These are phyloP conservation scores for Hymenoscyphus fraxineus DNA, from an alignment of 2,329 filamentous ascomycete genomes.

Conservation along the genomic window DNA sequence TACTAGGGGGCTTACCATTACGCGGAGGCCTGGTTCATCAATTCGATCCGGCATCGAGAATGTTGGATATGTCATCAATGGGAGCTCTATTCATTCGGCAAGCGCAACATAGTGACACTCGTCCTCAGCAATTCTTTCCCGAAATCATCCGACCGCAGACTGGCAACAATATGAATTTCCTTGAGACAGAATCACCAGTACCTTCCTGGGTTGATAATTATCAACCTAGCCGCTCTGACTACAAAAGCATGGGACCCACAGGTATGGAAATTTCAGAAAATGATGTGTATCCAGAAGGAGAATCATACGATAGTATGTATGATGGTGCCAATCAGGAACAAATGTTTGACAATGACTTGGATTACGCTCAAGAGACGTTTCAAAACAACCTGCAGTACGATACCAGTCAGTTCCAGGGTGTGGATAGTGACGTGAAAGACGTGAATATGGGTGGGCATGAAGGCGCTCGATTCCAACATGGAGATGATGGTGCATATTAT, in stretches of 20 bases:
- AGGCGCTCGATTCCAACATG: background rate
- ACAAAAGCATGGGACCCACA: background rate
- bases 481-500: background rate
- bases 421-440: background rate
- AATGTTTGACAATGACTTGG: background rate
- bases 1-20: slow-evolving; percentile 13
- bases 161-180: background rate
- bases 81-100: slow-evolving; percentile 15
- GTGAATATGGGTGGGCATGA: background rate
- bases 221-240: background rate
- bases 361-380: background rate
- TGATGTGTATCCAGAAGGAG: background rate
- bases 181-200: background rate
- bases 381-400: background rate
- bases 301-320: background rate
- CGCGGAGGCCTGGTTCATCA: slow-evolving; percentile 11
- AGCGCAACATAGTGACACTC: slow-evolving; percentile 4
- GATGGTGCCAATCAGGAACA: background rate
- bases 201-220: background rate
- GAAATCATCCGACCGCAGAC: background rate
- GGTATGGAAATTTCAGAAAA: background rate
- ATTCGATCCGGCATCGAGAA: background rate
- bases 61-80: background rate
- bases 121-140: background rate
- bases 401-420: background rate